These are phyloP conservation scores for Fistulifera solaris DNA, from an alignment of 108 stramenopile species.

Conservation along the genomic window DNA sequence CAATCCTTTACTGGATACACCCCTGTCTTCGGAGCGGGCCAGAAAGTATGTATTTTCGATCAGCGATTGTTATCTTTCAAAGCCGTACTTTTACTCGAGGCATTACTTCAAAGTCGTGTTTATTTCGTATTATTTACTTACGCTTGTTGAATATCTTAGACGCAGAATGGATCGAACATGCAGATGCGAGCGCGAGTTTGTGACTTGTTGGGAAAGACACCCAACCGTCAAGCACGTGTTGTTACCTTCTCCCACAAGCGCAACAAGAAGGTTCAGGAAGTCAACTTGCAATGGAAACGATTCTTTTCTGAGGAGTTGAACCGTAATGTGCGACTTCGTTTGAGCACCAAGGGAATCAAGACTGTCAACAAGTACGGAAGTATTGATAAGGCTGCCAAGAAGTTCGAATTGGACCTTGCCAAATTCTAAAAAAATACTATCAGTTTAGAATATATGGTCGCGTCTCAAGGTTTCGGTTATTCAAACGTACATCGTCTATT, in stretches of 20 bases:
- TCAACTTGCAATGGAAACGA: conserved; percentile 87
- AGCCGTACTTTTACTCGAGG: not conserved
- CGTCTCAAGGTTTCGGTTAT: not conserved
- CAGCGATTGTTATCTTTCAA: not conserved
- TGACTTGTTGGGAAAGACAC: conserved; percentile 83
- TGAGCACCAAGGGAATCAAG: conserved; percentile 93
- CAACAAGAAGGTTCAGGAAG: conserved; percentile 87
- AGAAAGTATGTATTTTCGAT: not conserved
- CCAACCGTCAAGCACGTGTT: conserved; percentile 90
- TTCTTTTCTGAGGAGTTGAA: conserved; percentile 80
- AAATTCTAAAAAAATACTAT: conserved; percentile 56
- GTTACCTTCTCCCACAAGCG: conserved; percentile 92
- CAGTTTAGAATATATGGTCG: not conserved
- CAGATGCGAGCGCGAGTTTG: conserved; percentile 81
- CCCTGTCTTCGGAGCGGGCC: conserved; percentile 4
- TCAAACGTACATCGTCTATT: not conserved
- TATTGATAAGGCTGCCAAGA: conserved; percentile 88
- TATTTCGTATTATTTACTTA: not conserved
- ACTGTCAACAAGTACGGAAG: conserved; percentile 91
- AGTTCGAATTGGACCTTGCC: conserved; percentile 80
- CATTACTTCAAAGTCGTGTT: not conserved
- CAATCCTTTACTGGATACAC: conserved; percentile 49
- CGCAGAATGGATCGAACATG: conserved; percentile 28
- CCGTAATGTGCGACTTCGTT: conserved; percentile 71
- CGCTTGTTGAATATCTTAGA: not conserved